Percentiles rank a stretch among this genome's conserved stretches.
phyloP scores from a whole-genome alignment of 257 asterid genomes.

The Salvia rosmarinus region DNA sequence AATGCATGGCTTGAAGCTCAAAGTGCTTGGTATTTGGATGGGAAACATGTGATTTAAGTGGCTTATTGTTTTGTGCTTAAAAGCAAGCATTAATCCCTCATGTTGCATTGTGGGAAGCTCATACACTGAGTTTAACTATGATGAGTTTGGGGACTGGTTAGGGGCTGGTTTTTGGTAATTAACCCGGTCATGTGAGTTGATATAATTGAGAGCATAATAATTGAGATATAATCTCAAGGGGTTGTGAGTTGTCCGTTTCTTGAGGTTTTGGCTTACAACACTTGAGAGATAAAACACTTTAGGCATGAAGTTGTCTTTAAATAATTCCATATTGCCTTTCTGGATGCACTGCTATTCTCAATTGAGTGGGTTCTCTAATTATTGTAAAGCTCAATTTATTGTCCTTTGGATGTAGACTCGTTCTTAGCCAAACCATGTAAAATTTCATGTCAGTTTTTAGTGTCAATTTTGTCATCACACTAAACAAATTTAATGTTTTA shows the following conservation, averaged over 20 bases:
- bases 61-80: background rate
- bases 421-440: background rate
- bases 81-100: constrained; percentile 13
- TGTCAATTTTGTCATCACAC: background rate
- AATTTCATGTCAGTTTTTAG: background rate
- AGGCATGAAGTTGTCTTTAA: background rate
- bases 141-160: background rate
- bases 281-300: background rate
- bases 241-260: background rate
- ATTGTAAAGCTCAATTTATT: background rate
- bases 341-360: background rate
- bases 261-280: background rate
- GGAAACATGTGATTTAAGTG: background rate
- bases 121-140: background rate
- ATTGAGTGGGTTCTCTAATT: background rate
- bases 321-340: background rate
- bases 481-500: background rate
- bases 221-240: background rate
- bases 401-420: background rate
- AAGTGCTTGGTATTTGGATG: background rate
- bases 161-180: background rate
- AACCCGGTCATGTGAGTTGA: background rate
- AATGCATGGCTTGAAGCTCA: constrained; percentile 4
- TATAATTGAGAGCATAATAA: background rate
- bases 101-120: background rate